Evolutionary conservation across 352 stramenopile species (phyloP).

Genomic region (Pythium inflatum): DNA sequence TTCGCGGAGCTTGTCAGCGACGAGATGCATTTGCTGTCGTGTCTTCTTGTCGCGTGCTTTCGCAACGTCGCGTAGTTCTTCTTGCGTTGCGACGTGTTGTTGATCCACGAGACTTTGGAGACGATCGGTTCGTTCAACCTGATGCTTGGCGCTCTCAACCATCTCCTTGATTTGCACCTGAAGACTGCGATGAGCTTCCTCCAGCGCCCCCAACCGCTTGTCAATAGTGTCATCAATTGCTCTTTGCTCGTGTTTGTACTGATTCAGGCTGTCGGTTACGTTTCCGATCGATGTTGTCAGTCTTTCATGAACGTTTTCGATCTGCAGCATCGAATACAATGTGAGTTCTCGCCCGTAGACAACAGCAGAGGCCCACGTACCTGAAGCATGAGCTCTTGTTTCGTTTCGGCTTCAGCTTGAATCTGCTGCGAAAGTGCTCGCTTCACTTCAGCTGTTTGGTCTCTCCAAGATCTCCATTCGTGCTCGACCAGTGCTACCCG

Average conservation of each 20-base stretch:
- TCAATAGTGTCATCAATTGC: not conserved
- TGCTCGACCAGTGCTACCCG: not conserved
- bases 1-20: conserved; percentile 51
- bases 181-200: not conserved
- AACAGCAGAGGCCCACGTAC: too few species aligned
- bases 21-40: conserved; percentile 30
- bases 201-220: not conserved
- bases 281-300: too few species aligned
- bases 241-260: not conserved
- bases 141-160: not conserved
- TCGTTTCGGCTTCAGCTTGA: too few species aligned
- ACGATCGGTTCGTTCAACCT: not conserved
- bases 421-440: not conserved
- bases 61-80: conserved; percentile 9
- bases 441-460: too few species aligned
- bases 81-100: conserved; percentile 3
- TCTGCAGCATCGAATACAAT: too few species aligned
- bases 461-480: not conserved
- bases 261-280: too few species aligned
- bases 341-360: too few species aligned
- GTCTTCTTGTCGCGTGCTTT: conserved; percentile 30
- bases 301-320: too few species aligned
- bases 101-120: not conserved
- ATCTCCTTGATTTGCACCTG: not conserved
- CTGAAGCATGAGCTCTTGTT: too few species aligned